A percentile compares a stretch with the other conserved stretches of the same genome.
These are phyloP conservation scores for Cairneyella variabilis DNA, from an alignment of 495 filamentous ascomycete species.

Conservation along the genomic window DNA sequence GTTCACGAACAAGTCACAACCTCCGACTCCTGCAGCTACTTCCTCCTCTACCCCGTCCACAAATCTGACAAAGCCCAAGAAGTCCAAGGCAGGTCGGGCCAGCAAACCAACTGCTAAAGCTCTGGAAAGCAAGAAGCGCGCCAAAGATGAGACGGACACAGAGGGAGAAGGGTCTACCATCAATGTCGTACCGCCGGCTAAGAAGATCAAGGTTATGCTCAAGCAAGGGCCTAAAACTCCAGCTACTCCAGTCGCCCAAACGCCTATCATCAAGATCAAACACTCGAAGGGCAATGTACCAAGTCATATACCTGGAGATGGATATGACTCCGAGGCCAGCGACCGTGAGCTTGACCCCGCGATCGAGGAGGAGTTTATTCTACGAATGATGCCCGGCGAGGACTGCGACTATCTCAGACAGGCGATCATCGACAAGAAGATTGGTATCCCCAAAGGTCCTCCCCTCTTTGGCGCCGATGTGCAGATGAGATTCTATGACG, in stretches of 20 bases:
- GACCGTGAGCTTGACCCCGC: constrained; percentile 83
- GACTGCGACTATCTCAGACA: constrained; percentile 79
- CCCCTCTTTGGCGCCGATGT: constrained; percentile 65
- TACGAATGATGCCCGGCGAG: constrained; percentile 81
- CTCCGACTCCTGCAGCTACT: constrained; percentile 38
- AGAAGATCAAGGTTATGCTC: constrained; percentile 41
- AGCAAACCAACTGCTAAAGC: constrained; percentile 45
- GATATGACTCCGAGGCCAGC: constrained; percentile 95
- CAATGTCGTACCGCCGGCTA: constrained; percentile 18
- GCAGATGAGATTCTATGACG: constrained; percentile 71
- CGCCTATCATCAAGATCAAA: constrained; percentile 54
- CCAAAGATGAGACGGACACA: constrained; percentile 38
- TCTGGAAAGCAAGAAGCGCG: constrained; percentile 32
- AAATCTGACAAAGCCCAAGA: constrained; percentile 24
- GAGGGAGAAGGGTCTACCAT: constrained; percentile 38
- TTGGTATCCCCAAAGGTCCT: constrained; percentile 53
- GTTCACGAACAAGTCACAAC: constrained; percentile 37
- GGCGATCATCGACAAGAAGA: constrained; percentile 64
- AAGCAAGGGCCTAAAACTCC: constrained; percentile 29
- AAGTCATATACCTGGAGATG: too few species aligned
- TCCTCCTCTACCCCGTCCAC: constrained; percentile 11
- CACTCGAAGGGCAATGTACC: constrained; percentile 55
- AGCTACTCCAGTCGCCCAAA: constrained; percentile 39
- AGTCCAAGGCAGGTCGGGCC: constrained; percentile 44
- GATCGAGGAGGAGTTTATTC: constrained; percentile 81